Conservation (phyloP, 257 asterid genomes). For the Voacanga thouarsii region DNA sequence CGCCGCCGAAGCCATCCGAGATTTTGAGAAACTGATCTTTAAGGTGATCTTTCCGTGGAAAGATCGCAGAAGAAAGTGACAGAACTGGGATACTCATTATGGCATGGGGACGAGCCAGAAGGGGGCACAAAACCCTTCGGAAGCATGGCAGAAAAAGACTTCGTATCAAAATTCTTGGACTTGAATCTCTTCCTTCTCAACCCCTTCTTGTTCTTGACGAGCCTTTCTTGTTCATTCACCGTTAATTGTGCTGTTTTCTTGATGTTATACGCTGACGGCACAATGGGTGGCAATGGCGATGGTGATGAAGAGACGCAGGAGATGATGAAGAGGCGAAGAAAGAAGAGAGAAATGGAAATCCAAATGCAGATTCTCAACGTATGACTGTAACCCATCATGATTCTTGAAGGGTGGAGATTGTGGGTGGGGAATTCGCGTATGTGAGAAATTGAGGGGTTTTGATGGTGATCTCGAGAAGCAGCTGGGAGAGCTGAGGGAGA, state of each 20-base stretch:
- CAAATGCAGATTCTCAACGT: background rate
- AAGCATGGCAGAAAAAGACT: constrained; percentile 61
- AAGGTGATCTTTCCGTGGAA: constrained; percentile 26
- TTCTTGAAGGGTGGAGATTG: constrained; percentile 12
- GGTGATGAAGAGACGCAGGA: constrained; percentile 19
- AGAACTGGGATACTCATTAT: constrained; percentile 52
- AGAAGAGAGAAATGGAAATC: constrained; percentile 12
- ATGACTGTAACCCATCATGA: constrained; percentile 16
- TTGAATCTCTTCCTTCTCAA: constrained; percentile 21
- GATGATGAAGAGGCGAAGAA: constrained; percentile 25
- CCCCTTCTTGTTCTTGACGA: constrained; percentile 21
- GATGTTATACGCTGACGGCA: background rate
- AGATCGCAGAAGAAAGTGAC: constrained; percentile 53
- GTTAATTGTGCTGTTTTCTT: constrained; percentile 2
- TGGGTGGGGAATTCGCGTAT: constrained; percentile 7
- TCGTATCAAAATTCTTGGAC: constrained; percentile 16
- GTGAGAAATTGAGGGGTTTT: background rate
- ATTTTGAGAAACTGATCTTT: background rate
- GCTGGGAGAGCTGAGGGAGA: constrained; percentile 1
- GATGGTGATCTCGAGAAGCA: constrained; percentile 17
- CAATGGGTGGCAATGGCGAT: background rate
- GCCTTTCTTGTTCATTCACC: constrained; percentile 8
- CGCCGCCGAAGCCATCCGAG: background rate
- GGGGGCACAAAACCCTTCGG: constrained; percentile 85
- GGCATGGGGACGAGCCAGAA: constrained; percentile 76